These are phyloP conservation scores for Suillus spraguei DNA, from an alignment of 768 basidiomycete genomes.

Conservation along the genomic window DNA sequence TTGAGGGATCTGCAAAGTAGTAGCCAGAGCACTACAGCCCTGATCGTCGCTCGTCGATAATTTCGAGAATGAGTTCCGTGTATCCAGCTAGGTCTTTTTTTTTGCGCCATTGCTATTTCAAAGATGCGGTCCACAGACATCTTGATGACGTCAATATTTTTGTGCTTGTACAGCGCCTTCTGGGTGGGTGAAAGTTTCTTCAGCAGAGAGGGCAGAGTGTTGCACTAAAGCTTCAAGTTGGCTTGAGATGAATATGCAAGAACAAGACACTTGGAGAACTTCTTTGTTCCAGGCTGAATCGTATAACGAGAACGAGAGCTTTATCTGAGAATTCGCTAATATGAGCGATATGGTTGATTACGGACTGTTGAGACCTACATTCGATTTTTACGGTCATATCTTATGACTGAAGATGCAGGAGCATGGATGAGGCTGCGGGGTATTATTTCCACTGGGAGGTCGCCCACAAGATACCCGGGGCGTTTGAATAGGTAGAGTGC, in stretches of 20 bases:
- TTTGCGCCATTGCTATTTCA: too few relatives aligned
- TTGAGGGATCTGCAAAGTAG: slow-evolving; percentile 47
- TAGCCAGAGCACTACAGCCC: slow-evolving; percentile 31
- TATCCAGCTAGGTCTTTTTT: background rate
- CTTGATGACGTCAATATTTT: slow-evolving; percentile 12
- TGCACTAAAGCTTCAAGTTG: background rate
- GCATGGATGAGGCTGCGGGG: background rate
- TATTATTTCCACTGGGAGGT: background rate
- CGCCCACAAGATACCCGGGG: background rate
- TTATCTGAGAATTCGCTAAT: background rate
- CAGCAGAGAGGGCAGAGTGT: slow-evolving; percentile 33
- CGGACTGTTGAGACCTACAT: slow-evolving; percentile 4
- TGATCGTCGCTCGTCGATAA: slow-evolving; percentile 9
- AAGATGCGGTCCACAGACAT: slow-evolving; percentile 3
- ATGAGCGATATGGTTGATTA: background rate
- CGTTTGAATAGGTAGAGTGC: background rate
- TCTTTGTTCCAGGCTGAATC: slow-evolving; percentile 7
- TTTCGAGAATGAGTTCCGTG: slow-evolving; percentile 8
- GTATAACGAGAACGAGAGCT: slow-evolving; percentile 8
- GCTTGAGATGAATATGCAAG: background rate
- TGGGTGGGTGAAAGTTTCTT: slow-evolving; percentile 46
- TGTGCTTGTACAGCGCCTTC: slow-evolving; percentile 49
- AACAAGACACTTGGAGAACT: slow-evolving; percentile 6
- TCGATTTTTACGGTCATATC: slow-evolving; percentile 11
- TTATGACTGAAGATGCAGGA: slow-evolving; percentile 5